These are phyloP conservation scores for Neurospora sp. DNA, from an alignment of 2,329 filamentous ascomycete species.

Conservation along the genomic window DNA sequence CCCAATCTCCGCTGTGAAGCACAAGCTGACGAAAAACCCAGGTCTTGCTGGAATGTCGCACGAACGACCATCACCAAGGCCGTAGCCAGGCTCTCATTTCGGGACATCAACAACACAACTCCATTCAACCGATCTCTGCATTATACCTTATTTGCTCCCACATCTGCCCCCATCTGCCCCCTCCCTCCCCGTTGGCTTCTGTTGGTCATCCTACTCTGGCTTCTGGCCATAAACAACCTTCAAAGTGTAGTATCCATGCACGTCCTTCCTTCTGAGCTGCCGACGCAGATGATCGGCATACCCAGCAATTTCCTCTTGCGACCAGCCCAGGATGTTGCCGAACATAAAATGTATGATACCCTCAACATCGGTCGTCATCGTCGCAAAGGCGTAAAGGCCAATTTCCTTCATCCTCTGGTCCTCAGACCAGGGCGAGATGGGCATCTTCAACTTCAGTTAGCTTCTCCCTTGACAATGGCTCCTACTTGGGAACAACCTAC, in stretches of 20 bases:
- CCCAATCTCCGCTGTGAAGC: background rate
- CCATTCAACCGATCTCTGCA: background rate
- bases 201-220: background rate
- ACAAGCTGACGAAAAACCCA: background rate
- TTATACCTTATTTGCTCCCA: background rate
- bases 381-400: slow-evolving; percentile 4
- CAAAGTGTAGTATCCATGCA: slow-evolving; percentile 7
- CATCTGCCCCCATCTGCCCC: no score
- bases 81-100: background rate
- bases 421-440: slow-evolving; percentile 9
- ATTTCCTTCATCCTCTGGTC: slow-evolving; percentile 10
- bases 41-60: background rate
- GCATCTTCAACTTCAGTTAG: background rate
- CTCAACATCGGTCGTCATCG: slow-evolving; percentile 7
- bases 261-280: slow-evolving; percentile 1
- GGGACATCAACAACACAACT: background rate
- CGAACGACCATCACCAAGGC: background rate
- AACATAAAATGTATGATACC: slow-evolving; percentile 13
- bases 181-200: background rate
- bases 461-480: background rate
- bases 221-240: slow-evolving; percentile 5
- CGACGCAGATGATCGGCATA: slow-evolving; percentile 6
- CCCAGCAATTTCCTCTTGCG: slow-evolving; percentile 7
- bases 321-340: slow-evolving; percentile 12
- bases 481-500: background rate